phyloP scores from a whole-genome alignment of 192 early-diverging fungal species.

The Radiomyces spectabilis region DNA sequence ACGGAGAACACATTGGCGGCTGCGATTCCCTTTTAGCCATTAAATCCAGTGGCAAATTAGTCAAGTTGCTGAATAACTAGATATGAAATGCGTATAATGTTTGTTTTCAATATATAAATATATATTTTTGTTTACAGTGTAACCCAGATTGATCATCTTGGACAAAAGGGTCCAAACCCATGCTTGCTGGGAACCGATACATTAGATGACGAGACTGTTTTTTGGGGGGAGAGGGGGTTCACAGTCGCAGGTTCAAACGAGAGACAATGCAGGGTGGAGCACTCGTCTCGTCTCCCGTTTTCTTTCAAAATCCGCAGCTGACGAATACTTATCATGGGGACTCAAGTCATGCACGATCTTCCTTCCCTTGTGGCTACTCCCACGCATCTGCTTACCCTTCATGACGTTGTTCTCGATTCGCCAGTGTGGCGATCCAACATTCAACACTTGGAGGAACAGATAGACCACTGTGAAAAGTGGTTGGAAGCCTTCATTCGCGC shows the following conservation, averaged over 20 bases:
- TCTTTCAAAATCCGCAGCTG: neutral
- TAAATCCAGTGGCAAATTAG: slow-evolving; percentile 34
- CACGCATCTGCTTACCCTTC: slow-evolving; percentile 31
- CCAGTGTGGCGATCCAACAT: slow-evolving; percentile 49
- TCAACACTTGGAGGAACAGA: slow-evolving; percentile 44
- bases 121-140: no score
- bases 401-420: slow-evolving; percentile 45
- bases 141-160: no score
- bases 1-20: slow-evolving; percentile 60
- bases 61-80: no score
- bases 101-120: no score
- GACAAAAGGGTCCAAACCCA: no score
- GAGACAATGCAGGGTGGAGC: no score
- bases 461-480: slow-evolving; percentile 51
- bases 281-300: no score
- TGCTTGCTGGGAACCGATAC: no score
- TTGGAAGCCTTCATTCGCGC: slow-evolving; percentile 31
- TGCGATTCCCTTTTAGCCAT: slow-evolving; percentile 41
- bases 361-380: slow-evolving; percentile 16
- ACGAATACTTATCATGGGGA: neutral
- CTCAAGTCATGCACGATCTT: neutral
- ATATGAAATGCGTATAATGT: no score
- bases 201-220: no score
- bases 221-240: no score
- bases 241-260: no score